Conservation (phyloP, 2,329 filamentous ascomycete genomes). For the Fusarium pseudonygamai region DNA sequence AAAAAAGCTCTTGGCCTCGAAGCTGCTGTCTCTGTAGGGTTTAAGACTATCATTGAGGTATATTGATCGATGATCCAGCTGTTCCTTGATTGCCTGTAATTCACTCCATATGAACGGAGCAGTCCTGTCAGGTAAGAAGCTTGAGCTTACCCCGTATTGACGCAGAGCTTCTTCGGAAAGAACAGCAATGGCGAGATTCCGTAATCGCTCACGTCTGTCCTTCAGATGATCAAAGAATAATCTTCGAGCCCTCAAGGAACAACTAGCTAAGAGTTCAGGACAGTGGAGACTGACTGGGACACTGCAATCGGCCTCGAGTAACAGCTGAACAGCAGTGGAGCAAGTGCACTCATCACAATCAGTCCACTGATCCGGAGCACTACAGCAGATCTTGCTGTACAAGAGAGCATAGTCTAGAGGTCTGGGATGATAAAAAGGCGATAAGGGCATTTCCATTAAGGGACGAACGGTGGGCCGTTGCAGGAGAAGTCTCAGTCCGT, state of each 20-base stretch:
- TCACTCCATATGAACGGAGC: background rate
- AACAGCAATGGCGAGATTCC: rapidly evolving
- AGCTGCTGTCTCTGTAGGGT: background rate
- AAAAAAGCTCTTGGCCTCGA: background rate
- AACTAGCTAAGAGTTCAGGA: background rate
- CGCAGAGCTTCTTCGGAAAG: rapidly evolving
- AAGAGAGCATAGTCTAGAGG: background rate
- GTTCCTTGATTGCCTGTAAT: background rate
- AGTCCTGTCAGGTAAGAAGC: background rate
- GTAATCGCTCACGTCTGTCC: background rate
- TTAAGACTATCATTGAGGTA: background rate
- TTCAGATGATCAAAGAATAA: background rate
- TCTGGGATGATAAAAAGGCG: rapidly evolving
- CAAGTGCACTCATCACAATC: background rate
- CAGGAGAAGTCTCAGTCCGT: background rate
- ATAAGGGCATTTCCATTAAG: background rate
- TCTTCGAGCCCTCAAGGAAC: background rate
- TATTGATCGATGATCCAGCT: rapidly evolving
- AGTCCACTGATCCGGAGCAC: background rate
- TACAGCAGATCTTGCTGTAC: background rate
- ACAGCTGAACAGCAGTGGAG: background rate
- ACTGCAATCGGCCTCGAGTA: background rate
- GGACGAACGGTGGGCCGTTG: rapidly evolving
- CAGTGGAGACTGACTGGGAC: rapidly evolving
- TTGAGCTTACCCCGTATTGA: background rate